A percentile compares a stretch with the other conserved stretches of the same genome.
phyloP scores from a whole-genome alignment of 306 rosid species.

The Rubus idaeus region DNA sequence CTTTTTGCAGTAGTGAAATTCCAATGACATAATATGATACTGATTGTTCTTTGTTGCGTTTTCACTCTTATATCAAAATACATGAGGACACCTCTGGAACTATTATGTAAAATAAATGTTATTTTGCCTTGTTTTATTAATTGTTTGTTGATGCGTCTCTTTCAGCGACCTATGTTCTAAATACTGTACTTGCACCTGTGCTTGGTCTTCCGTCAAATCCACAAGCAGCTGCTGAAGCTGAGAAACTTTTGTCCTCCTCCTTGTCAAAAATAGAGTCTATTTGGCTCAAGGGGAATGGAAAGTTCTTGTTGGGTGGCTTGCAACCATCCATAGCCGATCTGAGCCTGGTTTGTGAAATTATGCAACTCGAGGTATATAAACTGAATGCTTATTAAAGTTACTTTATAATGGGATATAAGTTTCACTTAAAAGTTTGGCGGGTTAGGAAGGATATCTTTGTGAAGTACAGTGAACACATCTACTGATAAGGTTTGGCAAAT shows the following conservation, averaged over 20 bases:
- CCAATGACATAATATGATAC: not conserved
- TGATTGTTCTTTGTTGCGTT: constrained; percentile 2
- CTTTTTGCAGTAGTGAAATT: not conserved
- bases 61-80: not conserved
- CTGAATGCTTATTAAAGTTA: not conserved
- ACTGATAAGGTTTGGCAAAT: not conserved
- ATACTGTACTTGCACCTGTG: constrained; percentile 62
- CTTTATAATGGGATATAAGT: not conserved
- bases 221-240: constrained; percentile 71
- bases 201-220: constrained; percentile 54
- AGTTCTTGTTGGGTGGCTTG: constrained; percentile 65
- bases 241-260: constrained; percentile 59
- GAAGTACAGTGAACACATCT: not conserved
- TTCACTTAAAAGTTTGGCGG: not conserved
- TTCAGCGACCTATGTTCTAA: constrained; percentile 50
- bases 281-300: constrained; percentile 70
- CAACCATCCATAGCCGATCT: constrained; percentile 83
- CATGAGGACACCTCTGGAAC: too few relatives aligned
- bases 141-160: constrained; percentile 26
- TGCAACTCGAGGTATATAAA: constrained; percentile 74
- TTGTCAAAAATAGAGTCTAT: constrained; percentile 66
- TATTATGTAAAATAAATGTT: too few relatives aligned
- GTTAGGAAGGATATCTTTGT: not conserved
- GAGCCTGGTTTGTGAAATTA: constrained; percentile 74
- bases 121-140: constrained; percentile 2